Base-by-base conservation (phyloP, 306 rosid genomes). In the Rosa rugosa region DNA sequence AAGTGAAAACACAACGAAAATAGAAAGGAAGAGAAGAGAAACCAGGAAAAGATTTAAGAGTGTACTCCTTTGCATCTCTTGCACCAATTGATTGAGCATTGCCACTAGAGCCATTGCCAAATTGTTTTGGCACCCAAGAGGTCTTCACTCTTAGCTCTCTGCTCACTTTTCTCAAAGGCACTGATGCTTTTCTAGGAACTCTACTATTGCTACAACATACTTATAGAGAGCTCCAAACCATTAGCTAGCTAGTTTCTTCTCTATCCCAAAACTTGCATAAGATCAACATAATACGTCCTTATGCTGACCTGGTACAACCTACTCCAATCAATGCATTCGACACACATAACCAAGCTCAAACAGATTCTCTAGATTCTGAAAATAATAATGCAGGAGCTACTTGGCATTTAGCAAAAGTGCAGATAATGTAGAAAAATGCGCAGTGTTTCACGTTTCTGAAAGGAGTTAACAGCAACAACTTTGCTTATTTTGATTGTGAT, bases 21-120 rank as follows among this genome's bases (percentile, higher is more conserved):
- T 11, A 0, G 51, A 25, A n/a, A 81, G 1, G 27, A 76, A 41
- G 41, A 81, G 27, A 50, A 76, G 20, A 42, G 54, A 34, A 14
- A 56, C 23, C 4, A 76, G 71, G 59, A 6, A 13, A 27, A 45
- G 45, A 65, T 70, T 0, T 22, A 80, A 54, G 5, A 22, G 12
- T 18, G 25, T 71, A 40, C 41, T 47, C 44, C n/a, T 36, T n/a
- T 36, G 68, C 14, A 51, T 71, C 17, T 31, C 49, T 8, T 49
- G 76, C 50, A 70, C 51, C 11, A 54, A 10, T 36, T 53, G 77
- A 22, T 41, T 60, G 50, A 72, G 18, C 34, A 31, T 5, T 25
- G 18, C 11, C 2, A 68, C 67, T 46, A 64, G 22, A 38, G 75
- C 20, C 60, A 80, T 79, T 3, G 14, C 78, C 13, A 63, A 16